These are phyloP conservation scores for Taiwanofungus camphoratus DNA, from an alignment of 1,284 basidiomycete genomes.

Conservation along the genomic window DNA sequence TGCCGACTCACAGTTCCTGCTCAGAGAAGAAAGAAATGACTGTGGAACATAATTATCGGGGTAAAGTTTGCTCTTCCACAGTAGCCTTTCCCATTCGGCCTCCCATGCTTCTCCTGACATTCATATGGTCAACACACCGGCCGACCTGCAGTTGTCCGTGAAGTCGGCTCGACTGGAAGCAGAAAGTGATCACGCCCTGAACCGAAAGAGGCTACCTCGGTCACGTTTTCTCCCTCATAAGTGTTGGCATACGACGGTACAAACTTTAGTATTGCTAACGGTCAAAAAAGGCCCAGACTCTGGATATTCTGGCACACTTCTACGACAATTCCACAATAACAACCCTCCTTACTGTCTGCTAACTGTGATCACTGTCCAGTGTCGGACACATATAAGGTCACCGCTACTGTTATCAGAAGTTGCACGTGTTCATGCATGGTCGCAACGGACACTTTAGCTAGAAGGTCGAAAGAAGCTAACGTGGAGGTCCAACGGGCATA, in stretches of 20 bases:
- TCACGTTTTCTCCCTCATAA: not conserved
- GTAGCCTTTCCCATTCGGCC: constrained; percentile 70
- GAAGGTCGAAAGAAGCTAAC: too few species aligned
- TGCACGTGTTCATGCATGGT: too few species aligned
- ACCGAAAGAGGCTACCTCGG: not conserved
- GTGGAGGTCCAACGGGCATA: too few species aligned
- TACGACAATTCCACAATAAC: too few species aligned
- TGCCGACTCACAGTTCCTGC: constrained; percentile 64
- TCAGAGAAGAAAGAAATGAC: constrained; percentile 74
- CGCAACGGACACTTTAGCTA: too few species aligned
- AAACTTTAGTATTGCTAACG: not conserved
- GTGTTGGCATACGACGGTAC: not conserved
- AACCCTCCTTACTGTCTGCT: too few species aligned
- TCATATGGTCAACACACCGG: constrained; percentile 10
- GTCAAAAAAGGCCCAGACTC: not conserved
- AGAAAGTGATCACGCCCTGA: not conserved
- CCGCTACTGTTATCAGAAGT: too few species aligned
- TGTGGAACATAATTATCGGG: constrained; percentile 84
- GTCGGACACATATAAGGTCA: too few species aligned
- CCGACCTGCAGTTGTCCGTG: not conserved
- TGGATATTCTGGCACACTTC: too few species aligned
- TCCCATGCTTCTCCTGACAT: constrained; percentile 48
- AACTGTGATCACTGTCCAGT: too few species aligned
- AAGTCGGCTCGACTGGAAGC: not conserved
- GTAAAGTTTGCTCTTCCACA: constrained; percentile 77